Evolutionary conservation across 805 yeast species (phyloP).

Genomic region (Yamadazyma ubonensis): DNA sequence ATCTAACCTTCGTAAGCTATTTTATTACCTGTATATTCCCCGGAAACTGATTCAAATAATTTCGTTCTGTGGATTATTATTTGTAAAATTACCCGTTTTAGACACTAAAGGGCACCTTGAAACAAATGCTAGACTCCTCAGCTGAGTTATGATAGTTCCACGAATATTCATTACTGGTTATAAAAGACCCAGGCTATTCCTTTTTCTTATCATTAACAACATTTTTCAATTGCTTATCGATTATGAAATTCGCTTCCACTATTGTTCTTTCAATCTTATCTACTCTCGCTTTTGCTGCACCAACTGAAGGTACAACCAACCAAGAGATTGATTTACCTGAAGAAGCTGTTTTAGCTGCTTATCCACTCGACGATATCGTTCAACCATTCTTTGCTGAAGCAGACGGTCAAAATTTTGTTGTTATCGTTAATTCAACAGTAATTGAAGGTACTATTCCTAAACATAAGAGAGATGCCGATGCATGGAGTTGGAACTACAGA

Average conservation of each 20-base stretch:
- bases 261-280: slow-evolving; percentile 14
- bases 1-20: too few species aligned
- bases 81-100: slow-evolving; percentile 15
- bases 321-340: slow-evolving; percentile 14
- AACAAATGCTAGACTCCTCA: too few species aligned
- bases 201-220: neutral
- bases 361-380: slow-evolving; percentile 12
- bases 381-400: slow-evolving; percentile 14
- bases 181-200: too few species aligned
- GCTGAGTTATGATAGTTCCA: too few species aligned
- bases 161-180: too few species aligned
- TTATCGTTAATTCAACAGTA: slow-evolving; percentile 16
- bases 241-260: slow-evolving; percentile 16
- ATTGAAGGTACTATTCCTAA: slow-evolving; percentile 6
- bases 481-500: slow-evolving; percentile 16
- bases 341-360: slow-evolving; percentile 15
- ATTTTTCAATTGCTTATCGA: neutral
- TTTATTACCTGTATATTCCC: too few species aligned
- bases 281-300: slow-evolving; percentile 13
- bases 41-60: too few species aligned
- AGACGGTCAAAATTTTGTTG: slow-evolving; percentile 15
- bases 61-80: too few species aligned
- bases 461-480: slow-evolving; percentile 20
- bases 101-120: slow-evolving; percentile 14
- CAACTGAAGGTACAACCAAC: slow-evolving; percentile 13